Evolutionary conservation across 805 yeast genomes (phyloP).

Genomic region (Candida stauntonica): DNA sequence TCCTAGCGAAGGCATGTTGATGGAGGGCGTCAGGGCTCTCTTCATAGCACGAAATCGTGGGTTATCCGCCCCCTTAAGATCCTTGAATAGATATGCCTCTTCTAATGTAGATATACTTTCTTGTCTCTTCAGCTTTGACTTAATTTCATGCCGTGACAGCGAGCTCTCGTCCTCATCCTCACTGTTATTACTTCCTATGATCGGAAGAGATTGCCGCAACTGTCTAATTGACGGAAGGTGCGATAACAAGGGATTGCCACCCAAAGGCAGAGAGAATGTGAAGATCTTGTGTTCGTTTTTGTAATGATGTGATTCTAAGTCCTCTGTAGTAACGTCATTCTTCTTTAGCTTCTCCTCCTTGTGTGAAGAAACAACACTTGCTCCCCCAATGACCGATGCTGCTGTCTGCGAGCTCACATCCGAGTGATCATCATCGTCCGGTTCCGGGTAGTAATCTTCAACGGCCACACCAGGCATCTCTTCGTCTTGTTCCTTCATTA

Average conservation of each 20-base stretch:
- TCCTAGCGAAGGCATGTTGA: constrained; percentile 23
- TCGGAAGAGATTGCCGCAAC: constrained; percentile 17
- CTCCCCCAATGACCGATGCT: constrained; percentile 42
- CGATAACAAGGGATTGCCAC: constrained; percentile 27
- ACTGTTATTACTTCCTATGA: constrained; percentile 17
- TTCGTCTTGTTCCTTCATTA: neutral
- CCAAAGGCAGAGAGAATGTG: constrained; percentile 36
- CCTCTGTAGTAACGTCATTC: constrained; percentile 15
- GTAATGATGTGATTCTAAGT: constrained; percentile 15
- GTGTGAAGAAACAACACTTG: constrained; percentile 25
- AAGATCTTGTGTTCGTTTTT: constrained; percentile 31
- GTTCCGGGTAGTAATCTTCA: constrained; percentile 2
- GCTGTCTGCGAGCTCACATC: constrained; percentile 13
- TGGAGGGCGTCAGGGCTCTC: constrained; percentile 51
- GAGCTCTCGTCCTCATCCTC: constrained; percentile 9
- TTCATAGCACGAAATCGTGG: constrained; percentile 67
- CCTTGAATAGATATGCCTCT: constrained; percentile 54
- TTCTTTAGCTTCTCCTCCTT: constrained; percentile 8
- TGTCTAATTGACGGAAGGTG: constrained; percentile 22
- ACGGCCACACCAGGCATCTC: neutral
- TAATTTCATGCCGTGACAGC: constrained; percentile 24
- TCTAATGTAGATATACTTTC: constrained; percentile 57
- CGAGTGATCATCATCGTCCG: constrained; percentile 3
- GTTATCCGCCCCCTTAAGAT: constrained; percentile 54
- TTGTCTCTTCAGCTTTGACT: constrained; percentile 39